Evolutionary conservation across 2,329 filamentous ascomycete genomes (phyloP).

Genomic region (Ceratocystis albifundus): DNA sequence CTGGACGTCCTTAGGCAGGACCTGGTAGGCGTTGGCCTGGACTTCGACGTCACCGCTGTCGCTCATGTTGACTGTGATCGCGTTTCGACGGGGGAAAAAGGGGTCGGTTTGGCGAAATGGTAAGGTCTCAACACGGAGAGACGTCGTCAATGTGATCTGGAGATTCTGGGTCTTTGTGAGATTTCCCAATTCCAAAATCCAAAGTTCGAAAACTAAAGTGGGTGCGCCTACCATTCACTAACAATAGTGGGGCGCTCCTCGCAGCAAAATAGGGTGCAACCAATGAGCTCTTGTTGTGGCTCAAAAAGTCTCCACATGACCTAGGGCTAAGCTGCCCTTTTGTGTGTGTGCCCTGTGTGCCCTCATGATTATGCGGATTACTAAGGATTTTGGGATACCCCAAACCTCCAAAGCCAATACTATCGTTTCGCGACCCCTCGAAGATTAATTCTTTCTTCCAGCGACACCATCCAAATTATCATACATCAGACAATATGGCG

Average conservation of each 20-base stretch:
- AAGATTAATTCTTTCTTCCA: slow-evolving; percentile 23
- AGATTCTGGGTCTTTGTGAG: slow-evolving; percentile 23
- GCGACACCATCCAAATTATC: slow-evolving; percentile 24
- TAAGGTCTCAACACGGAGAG: slow-evolving; percentile 23
- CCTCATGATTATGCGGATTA: slow-evolving; percentile 22
- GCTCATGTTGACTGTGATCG: slow-evolving; percentile 56
- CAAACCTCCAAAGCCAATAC: slow-evolving; percentile 23
- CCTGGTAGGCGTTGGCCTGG: slow-evolving; percentile 61
- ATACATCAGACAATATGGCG: slow-evolving; percentile 37
- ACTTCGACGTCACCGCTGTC: slow-evolving; percentile 90
- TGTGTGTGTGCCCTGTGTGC: slow-evolving; percentile 23
- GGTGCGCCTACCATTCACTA: slow-evolving; percentile 23
- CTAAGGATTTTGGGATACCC: slow-evolving; percentile 20
- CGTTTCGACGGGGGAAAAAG: slow-evolving; percentile 22
- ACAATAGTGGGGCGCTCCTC: slow-evolving; percentile 29
- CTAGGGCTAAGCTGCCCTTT: slow-evolving; percentile 37
- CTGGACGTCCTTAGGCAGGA: slow-evolving; percentile 87
- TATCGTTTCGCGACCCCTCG: slow-evolving; percentile 22
- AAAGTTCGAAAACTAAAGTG: slow-evolving; percentile 23
- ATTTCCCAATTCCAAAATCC: slow-evolving; percentile 23
- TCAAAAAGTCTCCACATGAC: slow-evolving; percentile 29
- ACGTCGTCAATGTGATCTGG: slow-evolving; percentile 23
- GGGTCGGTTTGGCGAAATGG: slow-evolving; percentile 32
- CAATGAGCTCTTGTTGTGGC: slow-evolving; percentile 31
- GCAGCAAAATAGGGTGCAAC: slow-evolving; percentile 30